Evolutionary conservation across 495 filamentous ascomycete species (phyloP).

Genomic region (Penicillium subrubescens): DNA sequence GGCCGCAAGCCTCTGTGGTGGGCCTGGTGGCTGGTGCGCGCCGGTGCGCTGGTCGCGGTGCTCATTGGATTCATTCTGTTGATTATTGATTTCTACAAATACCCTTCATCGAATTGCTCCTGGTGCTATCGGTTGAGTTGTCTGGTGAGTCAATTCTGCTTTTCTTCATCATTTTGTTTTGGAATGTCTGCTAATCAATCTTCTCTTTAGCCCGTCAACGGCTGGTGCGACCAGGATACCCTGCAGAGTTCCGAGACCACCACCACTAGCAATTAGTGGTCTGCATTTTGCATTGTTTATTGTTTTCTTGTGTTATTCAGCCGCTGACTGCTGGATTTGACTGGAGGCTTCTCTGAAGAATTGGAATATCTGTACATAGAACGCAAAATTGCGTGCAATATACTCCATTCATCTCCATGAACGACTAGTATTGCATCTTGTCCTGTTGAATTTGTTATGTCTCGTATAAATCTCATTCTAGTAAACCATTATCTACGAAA

Average conservation of each 20-base stretch:
- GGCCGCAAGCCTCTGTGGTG: conserved; percentile 93
- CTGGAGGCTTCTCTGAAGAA: background rate
- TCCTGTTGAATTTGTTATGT: background rate
- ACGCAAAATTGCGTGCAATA: background rate
- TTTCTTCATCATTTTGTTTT: background rate
- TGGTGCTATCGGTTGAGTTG: conserved; percentile 97
- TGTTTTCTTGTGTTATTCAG: background rate
- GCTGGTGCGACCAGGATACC: conserved; percentile 76
- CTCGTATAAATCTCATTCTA: background rate
- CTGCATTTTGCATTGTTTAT: background rate
- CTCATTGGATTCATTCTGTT: conserved; percentile 82
- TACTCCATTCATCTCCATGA: background rate
- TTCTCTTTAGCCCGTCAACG: conserved; percentile 62
- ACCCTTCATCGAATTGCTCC: conserved; percentile 65
- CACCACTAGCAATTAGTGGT: conserved; percentile 12
- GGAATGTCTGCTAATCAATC: conserved; percentile 28
- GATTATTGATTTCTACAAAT: conserved; percentile 86
- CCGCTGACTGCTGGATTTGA: background rate
- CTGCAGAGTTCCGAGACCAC: conserved; percentile 28
- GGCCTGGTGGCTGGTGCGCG: conserved; percentile 92
- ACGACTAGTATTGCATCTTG: background rate
- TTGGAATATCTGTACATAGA: conserved; percentile 20
- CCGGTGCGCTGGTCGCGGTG: conserved; percentile 74
- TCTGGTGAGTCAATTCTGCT: conserved; percentile 62
- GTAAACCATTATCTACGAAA: background rate